Percentiles rank a stretch among this genome's conserved stretches.
Evolutionary conservation across 768 basidiomycete genomes (phyloP).

Genomic region (Crucibulum laeve): DNA sequence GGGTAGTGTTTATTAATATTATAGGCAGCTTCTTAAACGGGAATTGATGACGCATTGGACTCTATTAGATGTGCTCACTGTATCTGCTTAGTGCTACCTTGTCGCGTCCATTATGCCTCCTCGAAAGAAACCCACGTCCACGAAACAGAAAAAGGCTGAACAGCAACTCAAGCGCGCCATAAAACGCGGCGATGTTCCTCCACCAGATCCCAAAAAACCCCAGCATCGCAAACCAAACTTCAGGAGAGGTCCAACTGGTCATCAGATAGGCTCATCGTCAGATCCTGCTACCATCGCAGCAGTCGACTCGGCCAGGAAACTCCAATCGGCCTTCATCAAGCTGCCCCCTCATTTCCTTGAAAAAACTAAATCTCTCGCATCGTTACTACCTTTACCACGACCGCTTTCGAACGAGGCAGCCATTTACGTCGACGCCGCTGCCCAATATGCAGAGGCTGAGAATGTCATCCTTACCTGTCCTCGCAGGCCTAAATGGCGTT

Average conservation of each 20-base stretch:
- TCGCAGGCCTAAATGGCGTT: constrained; percentile 81
- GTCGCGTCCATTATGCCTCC: constrained; percentile 26
- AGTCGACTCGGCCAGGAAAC: constrained; percentile 39
- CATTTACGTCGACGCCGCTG: constrained; percentile 25
- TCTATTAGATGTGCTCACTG: background rate
- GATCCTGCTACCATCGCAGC: constrained; percentile 21
- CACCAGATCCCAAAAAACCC: constrained; percentile 28
- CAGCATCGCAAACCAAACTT: constrained; percentile 18
- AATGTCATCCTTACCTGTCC: constrained; percentile 42
- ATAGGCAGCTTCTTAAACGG: too few relatives aligned
- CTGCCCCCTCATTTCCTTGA: constrained; percentile 58
- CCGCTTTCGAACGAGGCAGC: constrained; percentile 45
- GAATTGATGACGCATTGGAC: too few relatives aligned
- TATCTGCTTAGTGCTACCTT: background rate
- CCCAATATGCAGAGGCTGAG: constrained; percentile 10
- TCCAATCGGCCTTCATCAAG: constrained; percentile 71
- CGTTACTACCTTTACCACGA: constrained; percentile 44
- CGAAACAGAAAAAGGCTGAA: constrained; percentile 67
- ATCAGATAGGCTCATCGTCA: constrained; percentile 15
- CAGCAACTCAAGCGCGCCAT: constrained; percentile 77
- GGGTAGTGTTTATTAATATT: too few relatives aligned
- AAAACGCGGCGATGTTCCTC: constrained; percentile 69
- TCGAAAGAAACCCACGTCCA: constrained; percentile 53
- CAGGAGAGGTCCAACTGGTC: constrained; percentile 27
- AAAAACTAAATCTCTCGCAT: constrained; percentile 51